Evolutionary conservation across 805 yeast species (phyloP).

Genomic region (Blastobotrys robertii): DNA sequence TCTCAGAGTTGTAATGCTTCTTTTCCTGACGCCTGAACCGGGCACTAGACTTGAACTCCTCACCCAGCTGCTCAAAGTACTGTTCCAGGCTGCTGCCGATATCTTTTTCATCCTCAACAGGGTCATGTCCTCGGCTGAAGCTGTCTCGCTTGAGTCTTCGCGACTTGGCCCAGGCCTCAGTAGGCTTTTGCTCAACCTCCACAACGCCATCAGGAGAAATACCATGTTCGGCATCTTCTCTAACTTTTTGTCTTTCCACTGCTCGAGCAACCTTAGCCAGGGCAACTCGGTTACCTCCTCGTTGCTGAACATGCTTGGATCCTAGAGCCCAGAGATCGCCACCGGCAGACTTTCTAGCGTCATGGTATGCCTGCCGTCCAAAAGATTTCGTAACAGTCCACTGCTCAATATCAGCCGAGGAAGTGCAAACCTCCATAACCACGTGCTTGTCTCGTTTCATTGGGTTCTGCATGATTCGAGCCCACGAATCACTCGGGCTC

Average conservation of each 20-base stretch:
- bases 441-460: conserved; percentile 76
- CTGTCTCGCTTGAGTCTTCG: background rate
- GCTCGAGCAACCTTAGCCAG: conserved; percentile 3
- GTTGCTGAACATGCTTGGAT: conserved; percentile 40
- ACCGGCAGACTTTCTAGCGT: conserved; percentile 73
- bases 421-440: conserved; percentile 64
- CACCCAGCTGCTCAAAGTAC: conserved; percentile 10
- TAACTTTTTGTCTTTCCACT: background rate
- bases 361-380: conserved; percentile 70
- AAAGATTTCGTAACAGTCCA: conserved; percentile 80
- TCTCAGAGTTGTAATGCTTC: too few species aligned
- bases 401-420: conserved; percentile 70
- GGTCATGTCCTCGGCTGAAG: conserved; percentile 14
- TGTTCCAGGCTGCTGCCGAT: conserved; percentile 6
- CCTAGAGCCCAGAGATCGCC: conserved; percentile 85
- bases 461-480: conserved; percentile 61
- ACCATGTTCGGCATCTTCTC: conserved; percentile 2
- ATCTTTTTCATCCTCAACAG: conserved; percentile 7
- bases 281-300: conserved; percentile 23
- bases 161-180: conserved; percentile 1
- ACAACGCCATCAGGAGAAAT: background rate
- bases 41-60: conserved; percentile 2
- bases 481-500: conserved; percentile 39
- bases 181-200: background rate
- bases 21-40: background rate